Percentiles rank a stretch among this genome's conserved stretches.
phyloP scores from a whole-genome alignment of 495 filamentous ascomycete species.

The Podospora bellae-mahoneyi region DNA sequence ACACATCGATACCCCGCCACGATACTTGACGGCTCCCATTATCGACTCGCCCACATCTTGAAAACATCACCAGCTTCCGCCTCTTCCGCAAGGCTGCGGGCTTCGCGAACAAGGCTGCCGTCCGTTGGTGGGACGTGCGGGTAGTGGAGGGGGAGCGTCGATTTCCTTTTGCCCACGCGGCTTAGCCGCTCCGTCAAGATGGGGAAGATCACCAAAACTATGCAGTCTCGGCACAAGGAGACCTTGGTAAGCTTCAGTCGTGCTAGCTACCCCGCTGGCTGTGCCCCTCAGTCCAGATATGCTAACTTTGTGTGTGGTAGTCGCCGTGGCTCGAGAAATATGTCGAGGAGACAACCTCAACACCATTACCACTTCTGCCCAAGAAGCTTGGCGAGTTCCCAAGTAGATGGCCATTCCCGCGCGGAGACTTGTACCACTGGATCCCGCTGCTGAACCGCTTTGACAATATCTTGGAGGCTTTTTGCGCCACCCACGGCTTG shows the following conservation, averaged over 20 bases:
- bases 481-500: constrained; percentile 78
- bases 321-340: constrained; percentile 83
- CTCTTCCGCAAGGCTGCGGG: constrained; percentile 27
- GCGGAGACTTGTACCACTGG: constrained; percentile 98
- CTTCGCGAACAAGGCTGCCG: constrained; percentile 36
- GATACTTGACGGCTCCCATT: neutral
- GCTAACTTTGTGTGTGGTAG: constrained; percentile 42
- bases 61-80: constrained; percentile 11
- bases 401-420: constrained; percentile 88
- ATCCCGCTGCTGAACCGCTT: constrained; percentile 93
- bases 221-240: constrained; percentile 87
- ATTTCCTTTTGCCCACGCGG: constrained; percentile 44
- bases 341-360: constrained; percentile 61
- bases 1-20: constrained; percentile 1
- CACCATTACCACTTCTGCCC: constrained; percentile 72
- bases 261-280: neutral
- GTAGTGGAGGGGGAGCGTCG: constrained; percentile 50
- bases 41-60: constrained; percentile 8
- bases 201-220: constrained; percentile 96
- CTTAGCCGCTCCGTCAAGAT: constrained; percentile 60
- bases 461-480: constrained; percentile 78
- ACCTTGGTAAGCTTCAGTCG: constrained; percentile 67
- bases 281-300: constrained; percentile 11
- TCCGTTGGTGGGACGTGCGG: constrained; percentile 35
- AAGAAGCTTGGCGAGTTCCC: constrained; percentile 75